Evolutionary conservation across 1,139 yeast species (phyloP).

Genomic region (Kodamaea anthophila): DNA sequence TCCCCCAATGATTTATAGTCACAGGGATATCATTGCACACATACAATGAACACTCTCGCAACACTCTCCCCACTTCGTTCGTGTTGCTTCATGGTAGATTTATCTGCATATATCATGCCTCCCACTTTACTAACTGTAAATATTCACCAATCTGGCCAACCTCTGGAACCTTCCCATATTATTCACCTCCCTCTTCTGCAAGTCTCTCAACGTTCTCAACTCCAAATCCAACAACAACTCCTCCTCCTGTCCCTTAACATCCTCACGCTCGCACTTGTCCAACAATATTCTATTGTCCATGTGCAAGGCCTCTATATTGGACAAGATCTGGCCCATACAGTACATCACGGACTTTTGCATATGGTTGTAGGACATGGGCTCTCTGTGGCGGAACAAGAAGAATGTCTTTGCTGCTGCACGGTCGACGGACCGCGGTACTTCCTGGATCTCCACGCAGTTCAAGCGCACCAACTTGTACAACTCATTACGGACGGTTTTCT

Average conservation of each 20-base stretch:
- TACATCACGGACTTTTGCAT: constrained; percentile 27
- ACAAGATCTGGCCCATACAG: constrained; percentile 56
- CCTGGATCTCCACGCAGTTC: constrained; percentile 72
- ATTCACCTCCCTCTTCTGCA: constrained; percentile 52
- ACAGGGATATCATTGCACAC: too few species aligned
- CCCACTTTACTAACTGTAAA: too few species aligned
- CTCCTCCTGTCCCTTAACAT: constrained; percentile 77
- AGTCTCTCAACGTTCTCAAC: constrained; percentile 57
- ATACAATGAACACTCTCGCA: too few species aligned
- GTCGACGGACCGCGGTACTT: constrained; percentile 87
- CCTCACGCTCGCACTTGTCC: constrained; percentile 80
- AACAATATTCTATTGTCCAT: constrained; percentile 60
- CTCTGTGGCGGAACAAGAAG: constrained; percentile 71
- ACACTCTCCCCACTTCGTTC: neutral
- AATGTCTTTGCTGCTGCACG: constrained; percentile 88
- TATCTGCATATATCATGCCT: constrained; percentile 41
- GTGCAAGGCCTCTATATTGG: constrained; percentile 52
- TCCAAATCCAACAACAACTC: constrained; percentile 72
- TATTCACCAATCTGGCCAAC: constrained; percentile 43
- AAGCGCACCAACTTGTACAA: constrained; percentile 49
- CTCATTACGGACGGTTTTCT: constrained; percentile 66
- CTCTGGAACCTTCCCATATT: constrained; percentile 51
- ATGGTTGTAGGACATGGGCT: constrained; percentile 52
- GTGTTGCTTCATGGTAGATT: neutral
- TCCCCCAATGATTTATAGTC: too few species aligned